Evolutionary conservation across 1,284 basidiomycete genomes (phyloP), one percentile per base, ranked within the genome.

Genomic region (Ustilago esculenta): DNA sequence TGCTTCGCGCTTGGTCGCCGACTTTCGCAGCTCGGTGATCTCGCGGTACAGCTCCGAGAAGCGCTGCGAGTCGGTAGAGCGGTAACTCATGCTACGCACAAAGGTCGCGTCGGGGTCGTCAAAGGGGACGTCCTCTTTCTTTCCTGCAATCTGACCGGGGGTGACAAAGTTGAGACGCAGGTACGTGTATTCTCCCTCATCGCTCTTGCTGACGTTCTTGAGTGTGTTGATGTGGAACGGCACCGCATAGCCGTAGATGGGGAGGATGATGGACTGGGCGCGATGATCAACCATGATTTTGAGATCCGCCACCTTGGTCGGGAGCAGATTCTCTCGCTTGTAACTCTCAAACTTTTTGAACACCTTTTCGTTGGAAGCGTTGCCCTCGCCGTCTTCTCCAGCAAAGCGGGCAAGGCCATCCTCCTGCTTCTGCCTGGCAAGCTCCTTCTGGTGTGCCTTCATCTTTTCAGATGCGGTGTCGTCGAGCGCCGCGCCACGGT

Each of bases 51-150:
- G 87, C 65, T 87, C 88, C 75, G 94, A 89, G 81, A 98, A 94
- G 48, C 94, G 92, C 73, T 90, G 89, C 15, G 88, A 87, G 76
- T 98, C 94, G 12, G 89, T 87, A 4, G 92, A 95, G 43, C 95
- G 90, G 84, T 95, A 98, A 0, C 92, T 93, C 64, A 96, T 88
- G 5, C 94, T 97, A 49, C 94, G 92, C 75, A 98, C 90, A 78
- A 98, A 99, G 3, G 93, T 98, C 1, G 95, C 90, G 67, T 96
- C 92, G 1, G 95, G 93, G 81, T 98, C 92, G 83, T 98, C 95
- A 76, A 98, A 98, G 0, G 96, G 96, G 89, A 94, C 97, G 73
- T 99, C 96, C 81, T 99, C 96, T 84, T 99, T 98, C 85, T 96
- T 97, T 34, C 96, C 96, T 0, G 93, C 91, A 42, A 98, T 89